Conservation (phyloP, 2,329 filamentous ascomycete genomes). For the Cercospora nicotianae region DNA sequence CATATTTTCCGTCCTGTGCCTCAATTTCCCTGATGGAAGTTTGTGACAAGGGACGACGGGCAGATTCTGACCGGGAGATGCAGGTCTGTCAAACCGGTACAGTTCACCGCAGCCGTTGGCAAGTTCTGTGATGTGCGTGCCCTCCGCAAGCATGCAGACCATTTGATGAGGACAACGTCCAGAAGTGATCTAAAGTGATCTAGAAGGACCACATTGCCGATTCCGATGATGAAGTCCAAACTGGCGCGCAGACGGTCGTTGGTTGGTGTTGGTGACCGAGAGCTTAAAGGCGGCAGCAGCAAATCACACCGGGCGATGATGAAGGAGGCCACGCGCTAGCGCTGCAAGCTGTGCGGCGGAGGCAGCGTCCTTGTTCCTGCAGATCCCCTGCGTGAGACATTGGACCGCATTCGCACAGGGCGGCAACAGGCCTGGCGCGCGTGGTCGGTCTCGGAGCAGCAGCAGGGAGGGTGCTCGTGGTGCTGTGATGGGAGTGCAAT, state of each 20-base stretch:
- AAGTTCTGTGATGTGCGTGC: neutral
- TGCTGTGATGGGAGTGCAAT: neutral
- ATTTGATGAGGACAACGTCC: neutral
- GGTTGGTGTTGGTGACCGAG: neutral
- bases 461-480: too few species aligned
- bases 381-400: constrained; percentile 1
- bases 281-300: neutral
- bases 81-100: neutral
- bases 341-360: neutral
- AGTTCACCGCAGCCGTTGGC: neutral
- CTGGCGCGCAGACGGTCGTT: neutral
- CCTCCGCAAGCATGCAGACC: neutral
- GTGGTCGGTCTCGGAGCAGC: neutral
- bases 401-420: neutral
- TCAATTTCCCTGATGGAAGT: neutral
- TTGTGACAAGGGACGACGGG: neutral
- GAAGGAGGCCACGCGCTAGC: neutral
- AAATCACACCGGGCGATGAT: neutral
- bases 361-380: neutral
- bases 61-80: neutral
- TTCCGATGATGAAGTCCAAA: neutral
- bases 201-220: neutral
- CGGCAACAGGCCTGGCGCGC: neutral
- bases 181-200: neutral
- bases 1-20: neutral